phyloP scores from a whole-genome alignment of 345 rosid species.

The Hevea brasiliensis region DNA sequence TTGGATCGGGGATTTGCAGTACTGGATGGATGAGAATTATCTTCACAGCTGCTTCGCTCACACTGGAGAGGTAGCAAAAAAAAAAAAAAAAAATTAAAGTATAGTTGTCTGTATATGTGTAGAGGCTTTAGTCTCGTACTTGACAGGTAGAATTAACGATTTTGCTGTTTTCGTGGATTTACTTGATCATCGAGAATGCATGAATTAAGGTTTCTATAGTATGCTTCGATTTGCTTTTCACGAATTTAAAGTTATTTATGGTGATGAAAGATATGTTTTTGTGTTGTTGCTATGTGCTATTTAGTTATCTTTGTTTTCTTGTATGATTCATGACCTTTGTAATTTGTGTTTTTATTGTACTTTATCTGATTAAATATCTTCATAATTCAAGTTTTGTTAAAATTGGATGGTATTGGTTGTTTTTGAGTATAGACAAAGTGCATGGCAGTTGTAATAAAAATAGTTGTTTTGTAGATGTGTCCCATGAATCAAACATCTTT shows the following conservation, averaged over 20 bases:
- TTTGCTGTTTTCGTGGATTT: too few species aligned
- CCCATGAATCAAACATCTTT: too few species aligned
- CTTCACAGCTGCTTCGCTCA: conserved; percentile 55
- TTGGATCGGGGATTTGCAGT: conserved; percentile 95
- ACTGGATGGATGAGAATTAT: conserved; percentile 92
- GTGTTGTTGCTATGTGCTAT: neutral
- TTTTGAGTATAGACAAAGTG: neutral
- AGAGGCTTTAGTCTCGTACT: neutral
- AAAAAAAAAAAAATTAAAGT: neutral
- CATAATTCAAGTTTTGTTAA: too few species aligned
- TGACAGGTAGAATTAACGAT: neutral
- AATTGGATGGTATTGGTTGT: neutral
- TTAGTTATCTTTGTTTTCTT: neutral
- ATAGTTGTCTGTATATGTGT: too few species aligned
- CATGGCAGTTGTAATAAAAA: neutral
- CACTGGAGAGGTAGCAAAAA: conserved; percentile 53
- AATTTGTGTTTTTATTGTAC: too few species aligned
- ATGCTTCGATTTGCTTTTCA: neutral
- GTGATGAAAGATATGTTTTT: neutral
- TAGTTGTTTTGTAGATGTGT: neutral
- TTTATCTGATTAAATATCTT: too few species aligned
- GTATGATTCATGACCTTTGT: too few species aligned
- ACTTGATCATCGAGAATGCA: neutral
- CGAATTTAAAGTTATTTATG: too few species aligned
- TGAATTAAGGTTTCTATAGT: neutral